Conservation (phyloP, 305 asterid genomes). For the Galium porrigens region DNA sequence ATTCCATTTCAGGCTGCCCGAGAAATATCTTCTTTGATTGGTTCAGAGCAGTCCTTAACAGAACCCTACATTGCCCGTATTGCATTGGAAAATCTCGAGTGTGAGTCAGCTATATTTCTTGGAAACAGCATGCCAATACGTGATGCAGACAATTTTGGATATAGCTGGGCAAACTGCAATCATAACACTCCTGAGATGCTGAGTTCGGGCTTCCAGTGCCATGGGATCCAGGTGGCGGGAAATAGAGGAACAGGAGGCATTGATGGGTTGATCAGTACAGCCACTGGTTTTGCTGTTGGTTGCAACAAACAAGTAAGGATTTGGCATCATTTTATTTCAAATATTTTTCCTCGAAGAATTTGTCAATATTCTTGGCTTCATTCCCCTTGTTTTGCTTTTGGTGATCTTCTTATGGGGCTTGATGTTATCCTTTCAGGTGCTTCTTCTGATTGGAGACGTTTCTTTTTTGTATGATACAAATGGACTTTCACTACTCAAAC, state of each 20-base stretch:
- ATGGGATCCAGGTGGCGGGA: conserved; percentile 54
- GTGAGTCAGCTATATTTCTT: conserved; percentile 73
- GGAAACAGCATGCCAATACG: conserved; percentile 99
- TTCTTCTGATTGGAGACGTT: conserved; percentile 75
- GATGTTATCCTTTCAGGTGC: conserved; percentile 38
- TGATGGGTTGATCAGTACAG: conserved; percentile 91
- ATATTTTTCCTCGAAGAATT: background rate
- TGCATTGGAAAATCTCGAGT: conserved; percentile 38
- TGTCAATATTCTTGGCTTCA: background rate
- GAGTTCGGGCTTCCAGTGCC: conserved; percentile 55
- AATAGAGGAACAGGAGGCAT: conserved; percentile 98
- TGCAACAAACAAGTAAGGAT: conserved; percentile 58
- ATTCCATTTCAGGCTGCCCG: conserved; percentile 47
- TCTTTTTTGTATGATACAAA: conserved; percentile 94
- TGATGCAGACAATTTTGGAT: conserved; percentile 84
- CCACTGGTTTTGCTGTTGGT: conserved; percentile 85
- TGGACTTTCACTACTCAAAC: conserved; percentile 63
- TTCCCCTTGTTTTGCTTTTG: background rate
- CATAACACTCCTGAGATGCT: conserved; percentile 30
- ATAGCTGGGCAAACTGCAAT: conserved; percentile 40
- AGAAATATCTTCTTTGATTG: conserved; percentile 57
- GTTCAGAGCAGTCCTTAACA: conserved; percentile 57
- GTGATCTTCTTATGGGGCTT: background rate
- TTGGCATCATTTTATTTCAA: background rate
- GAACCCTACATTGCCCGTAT: conserved; percentile 81